phyloP scores from a whole-genome alignment of 2,329 filamentous ascomycete species.

The Cercospora zeae-maydis region DNA sequence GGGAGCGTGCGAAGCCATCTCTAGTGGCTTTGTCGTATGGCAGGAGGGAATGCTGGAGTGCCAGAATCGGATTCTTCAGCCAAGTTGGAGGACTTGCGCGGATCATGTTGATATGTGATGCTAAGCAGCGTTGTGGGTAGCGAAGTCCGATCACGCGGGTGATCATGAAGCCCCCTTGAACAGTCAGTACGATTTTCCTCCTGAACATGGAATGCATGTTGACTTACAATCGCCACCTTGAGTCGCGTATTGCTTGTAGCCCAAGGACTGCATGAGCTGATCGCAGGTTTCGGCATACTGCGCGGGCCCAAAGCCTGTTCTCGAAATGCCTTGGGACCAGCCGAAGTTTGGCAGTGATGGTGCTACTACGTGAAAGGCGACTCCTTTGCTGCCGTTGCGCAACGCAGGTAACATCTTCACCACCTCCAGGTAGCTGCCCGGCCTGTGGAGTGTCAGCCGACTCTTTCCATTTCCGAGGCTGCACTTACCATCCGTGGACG shows the following conservation, averaged over 20 bases:
- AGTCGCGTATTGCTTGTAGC: slow-evolving; percentile 58
- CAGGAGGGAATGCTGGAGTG: slow-evolving; percentile 53
- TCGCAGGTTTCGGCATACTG: slow-evolving; percentile 57
- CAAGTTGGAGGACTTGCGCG: slow-evolving; percentile 50
- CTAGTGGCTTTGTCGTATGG: slow-evolving; percentile 54
- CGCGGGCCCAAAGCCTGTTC: slow-evolving; percentile 48
- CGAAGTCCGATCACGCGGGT: slow-evolving; percentile 58
- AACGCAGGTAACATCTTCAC: slow-evolving; percentile 56
- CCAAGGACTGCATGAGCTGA: slow-evolving; percentile 57
- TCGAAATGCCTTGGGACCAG: slow-evolving; percentile 61
- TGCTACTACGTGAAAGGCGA: slow-evolving; percentile 64
- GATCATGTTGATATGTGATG: slow-evolving; percentile 45
- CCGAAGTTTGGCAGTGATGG: slow-evolving; percentile 56
- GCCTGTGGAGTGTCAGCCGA: slow-evolving; percentile 31
- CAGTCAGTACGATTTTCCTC: not conserved
- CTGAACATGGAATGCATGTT: not conserved
- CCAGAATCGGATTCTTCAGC: slow-evolving; percentile 54
- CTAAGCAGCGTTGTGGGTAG: slow-evolving; percentile 56
- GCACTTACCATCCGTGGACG: slow-evolving; percentile 55
- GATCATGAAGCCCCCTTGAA: slow-evolving; percentile 46
- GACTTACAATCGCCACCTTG: slow-evolving; percentile 50
- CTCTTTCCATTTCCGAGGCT: not conserved
- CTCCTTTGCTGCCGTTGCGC: slow-evolving; percentile 37
- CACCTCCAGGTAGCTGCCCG: slow-evolving; percentile 66
- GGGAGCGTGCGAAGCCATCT: slow-evolving; percentile 50